Evolutionary conservation across 179 eudicot species (phyloP), one percentile per base, ranked within the genome.

Genomic region (Camellia oleifera): DNA sequence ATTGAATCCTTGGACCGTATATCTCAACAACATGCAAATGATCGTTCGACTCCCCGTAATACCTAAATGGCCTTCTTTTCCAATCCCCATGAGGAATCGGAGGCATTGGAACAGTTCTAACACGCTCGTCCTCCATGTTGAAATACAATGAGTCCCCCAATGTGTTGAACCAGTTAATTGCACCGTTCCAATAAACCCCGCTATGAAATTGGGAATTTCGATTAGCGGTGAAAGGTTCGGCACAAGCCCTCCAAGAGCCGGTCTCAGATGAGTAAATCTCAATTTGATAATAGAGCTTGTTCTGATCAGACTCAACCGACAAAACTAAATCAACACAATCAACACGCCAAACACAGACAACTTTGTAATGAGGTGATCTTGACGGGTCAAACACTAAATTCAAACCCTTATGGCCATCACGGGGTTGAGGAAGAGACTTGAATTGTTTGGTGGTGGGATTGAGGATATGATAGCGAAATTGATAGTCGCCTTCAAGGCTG

Each of bases 381-480:
- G 74, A 46, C 1, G 82, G 85, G 45, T 82, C 79, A 26, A 74
- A 79, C 5, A 62, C 85, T 60, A 82, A 78, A 6, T 62, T 73
- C 44, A 82, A 0, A 58, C 74, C 71, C 23, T 20, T 1, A 70
- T 40, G 61, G 26, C 53, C 23, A 12, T 6, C 20, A 2, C 10
- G 61, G 13, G 72, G 69, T 65, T 71, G 53, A 3, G 86, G 86
- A 66, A 85, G 82, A 1, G 62, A 56, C 4, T 53, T 5, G 58
- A 78, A 81, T 58, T 62, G 77, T 58, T 75, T 83, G 23, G 82
- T 83, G 3, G 88, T 83, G 4, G 86, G 88, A 78, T 85, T 85
- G 77, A 74, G 79, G 11, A 85, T 23, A 23, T 77, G 75, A 32
- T 32, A 32, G 40, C 40, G 40, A 73, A 81, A 62, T 13, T 40